Evolutionary conservation across 257 asterid genomes (phyloP).

Genomic region (Nyctanthes arbortristis): DNA sequence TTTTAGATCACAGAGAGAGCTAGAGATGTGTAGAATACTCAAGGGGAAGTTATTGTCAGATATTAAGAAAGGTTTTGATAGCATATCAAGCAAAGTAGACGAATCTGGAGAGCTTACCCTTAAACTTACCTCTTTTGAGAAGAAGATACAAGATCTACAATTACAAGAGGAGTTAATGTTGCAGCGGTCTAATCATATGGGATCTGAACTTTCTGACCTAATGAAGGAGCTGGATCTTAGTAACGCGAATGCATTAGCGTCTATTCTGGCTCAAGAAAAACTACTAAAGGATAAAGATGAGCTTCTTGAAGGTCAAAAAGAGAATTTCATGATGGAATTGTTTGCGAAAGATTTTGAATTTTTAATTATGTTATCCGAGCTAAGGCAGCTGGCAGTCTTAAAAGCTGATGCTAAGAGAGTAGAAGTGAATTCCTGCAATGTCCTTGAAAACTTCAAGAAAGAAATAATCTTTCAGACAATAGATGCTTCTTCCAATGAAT

Average conservation of each 20-base stretch:
- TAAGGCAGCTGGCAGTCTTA: slow-evolving; percentile 43
- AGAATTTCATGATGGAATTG: slow-evolving; percentile 45
- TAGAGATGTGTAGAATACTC: slow-evolving; percentile 72
- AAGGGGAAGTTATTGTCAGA: slow-evolving; percentile 84
- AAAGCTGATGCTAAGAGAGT: slow-evolving; percentile 44
- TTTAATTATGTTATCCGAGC: slow-evolving; percentile 55
- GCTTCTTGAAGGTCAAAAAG: slow-evolving; percentile 51
- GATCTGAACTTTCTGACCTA: slow-evolving; percentile 65
- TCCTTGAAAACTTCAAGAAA: slow-evolving; percentile 55
- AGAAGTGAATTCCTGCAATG: slow-evolving; percentile 35
- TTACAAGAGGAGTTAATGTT: slow-evolving; percentile 80
- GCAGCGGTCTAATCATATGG: slow-evolving; percentile 72
- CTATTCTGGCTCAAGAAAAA: slow-evolving; percentile 67
- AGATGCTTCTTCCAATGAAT: slow-evolving; percentile 54
- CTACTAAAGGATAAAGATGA: slow-evolving; percentile 63
- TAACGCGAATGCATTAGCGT: slow-evolving; percentile 43
- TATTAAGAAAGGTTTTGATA: slow-evolving; percentile 63
- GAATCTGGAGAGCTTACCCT: slow-evolving; percentile 64
- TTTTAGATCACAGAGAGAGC: slow-evolving; percentile 65
- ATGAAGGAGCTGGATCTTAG: slow-evolving; percentile 76
- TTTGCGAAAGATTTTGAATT: slow-evolving; percentile 61
- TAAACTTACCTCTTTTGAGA: slow-evolving; percentile 64
- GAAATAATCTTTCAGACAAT: slow-evolving; percentile 48
- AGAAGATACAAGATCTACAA: slow-evolving; percentile 70
- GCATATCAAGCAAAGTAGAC: slow-evolving; percentile 70